Evolutionary conservation across 441 rosid species (phyloP).

Genomic region (Erysimum pusillum): DNA sequence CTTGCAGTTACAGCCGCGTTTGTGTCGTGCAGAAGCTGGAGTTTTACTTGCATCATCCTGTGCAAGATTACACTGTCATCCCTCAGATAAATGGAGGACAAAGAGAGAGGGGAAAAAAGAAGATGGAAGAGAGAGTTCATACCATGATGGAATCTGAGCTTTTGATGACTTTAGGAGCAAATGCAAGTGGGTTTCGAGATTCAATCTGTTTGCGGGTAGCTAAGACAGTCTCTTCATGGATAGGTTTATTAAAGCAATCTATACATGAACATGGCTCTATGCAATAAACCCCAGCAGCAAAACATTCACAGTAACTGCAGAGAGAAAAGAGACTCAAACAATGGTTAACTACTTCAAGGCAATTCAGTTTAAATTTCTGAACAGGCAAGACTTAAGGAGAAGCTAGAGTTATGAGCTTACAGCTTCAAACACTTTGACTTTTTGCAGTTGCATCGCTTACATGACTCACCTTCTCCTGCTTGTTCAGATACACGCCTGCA

Average conservation of each 20-base stretch:
- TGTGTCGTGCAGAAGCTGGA: conserved; percentile 98
- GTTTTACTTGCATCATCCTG: conserved; percentile 93
- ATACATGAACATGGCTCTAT: conserved; percentile 97
- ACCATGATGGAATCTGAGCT: conserved; percentile 72
- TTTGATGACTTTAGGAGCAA: conserved; percentile 99
- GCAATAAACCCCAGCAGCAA: conserved; percentile 99
- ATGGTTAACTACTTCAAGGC: conserved; percentile 12
- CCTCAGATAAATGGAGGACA: conserved; percentile 35
- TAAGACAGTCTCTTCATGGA: conserved; percentile 95
- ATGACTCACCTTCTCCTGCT: conserved; percentile 73
- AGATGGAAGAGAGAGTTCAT: conserved; percentile 39
- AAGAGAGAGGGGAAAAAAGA: conserved; percentile 16
- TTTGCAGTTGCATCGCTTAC: conserved; percentile 99
- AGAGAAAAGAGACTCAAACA: conserved; percentile 19
- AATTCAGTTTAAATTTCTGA: too few species aligned
- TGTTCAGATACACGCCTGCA: conserved; percentile 77
- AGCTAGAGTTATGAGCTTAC: conserved; percentile 57
- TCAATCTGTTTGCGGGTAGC: conserved; percentile 99
- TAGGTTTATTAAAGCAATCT: conserved; percentile 97
- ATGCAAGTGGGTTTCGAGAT: conserved; percentile 98
- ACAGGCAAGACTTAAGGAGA: conserved; percentile 15
- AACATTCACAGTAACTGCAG: conserved; percentile 98
- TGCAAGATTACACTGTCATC: conserved; percentile 29
- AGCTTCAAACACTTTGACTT: conserved; percentile 99
- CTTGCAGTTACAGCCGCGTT: conserved; percentile 99